Percentiles rank a stretch among this genome's conserved stretches.
Evolutionary conservation across 129 eudicot genomes (phyloP).

Genomic region (Solidago caesia): DNA sequence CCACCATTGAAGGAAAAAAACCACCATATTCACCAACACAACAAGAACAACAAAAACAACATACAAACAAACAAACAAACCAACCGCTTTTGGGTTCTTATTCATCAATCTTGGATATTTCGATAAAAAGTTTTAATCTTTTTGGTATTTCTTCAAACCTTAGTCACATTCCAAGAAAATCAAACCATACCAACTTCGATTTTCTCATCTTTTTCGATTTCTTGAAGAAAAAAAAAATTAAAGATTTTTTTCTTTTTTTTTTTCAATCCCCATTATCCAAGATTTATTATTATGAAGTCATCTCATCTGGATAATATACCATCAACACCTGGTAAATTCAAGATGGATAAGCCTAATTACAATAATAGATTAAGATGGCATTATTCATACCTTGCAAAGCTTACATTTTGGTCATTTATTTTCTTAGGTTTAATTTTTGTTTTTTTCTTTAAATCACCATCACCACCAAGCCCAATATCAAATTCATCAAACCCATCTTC

Average conservation of each 20-base stretch:
- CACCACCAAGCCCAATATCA: constrained; percentile 15
- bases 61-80: neutral
- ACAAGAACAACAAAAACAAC: constrained; percentile 3
- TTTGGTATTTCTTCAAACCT: constrained; percentile 28
- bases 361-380: constrained; percentile 42
- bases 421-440: constrained; percentile 45
- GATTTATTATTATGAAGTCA: constrained; percentile 30
- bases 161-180: constrained; percentile 14
- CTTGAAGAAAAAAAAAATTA: neutral
- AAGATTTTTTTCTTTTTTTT: neutral
- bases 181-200: constrained; percentile 12
- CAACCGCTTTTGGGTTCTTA: neutral
- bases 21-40: constrained; percentile 25
- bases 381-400: constrained; percentile 45
- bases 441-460: constrained; percentile 49
- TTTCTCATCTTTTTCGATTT: neutral
- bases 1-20: constrained; percentile 18
- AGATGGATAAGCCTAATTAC: constrained; percentile 41
- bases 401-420: constrained; percentile 52
- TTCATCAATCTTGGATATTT: constrained; percentile 10
- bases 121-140: neutral
- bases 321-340: constrained; percentile 52
- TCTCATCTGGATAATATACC: constrained; percentile 43
- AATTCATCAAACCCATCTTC: constrained; percentile 15
- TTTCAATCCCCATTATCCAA: too few relatives aligned